A percentile compares a stretch with the other conserved stretches of the same genome.
phyloP scores from a whole-genome alignment of 495 filamentous ascomycete genomes.

The Talaromyces stipitatus region DNA sequence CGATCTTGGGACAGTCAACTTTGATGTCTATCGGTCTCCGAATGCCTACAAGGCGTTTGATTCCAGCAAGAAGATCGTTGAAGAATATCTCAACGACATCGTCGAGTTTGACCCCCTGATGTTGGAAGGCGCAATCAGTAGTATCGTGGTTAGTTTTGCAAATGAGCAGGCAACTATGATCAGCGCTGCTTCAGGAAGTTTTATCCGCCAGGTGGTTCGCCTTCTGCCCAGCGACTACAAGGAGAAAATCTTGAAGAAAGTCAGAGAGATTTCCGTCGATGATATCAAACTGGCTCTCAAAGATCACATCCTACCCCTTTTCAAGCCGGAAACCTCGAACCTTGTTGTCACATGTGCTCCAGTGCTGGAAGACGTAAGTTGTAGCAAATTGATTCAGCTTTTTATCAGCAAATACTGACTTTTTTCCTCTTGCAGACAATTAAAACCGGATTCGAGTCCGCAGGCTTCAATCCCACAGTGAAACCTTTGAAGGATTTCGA shows the following conservation, averaged over 20 bases:
- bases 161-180: conserved; percentile 81
- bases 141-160: conserved; percentile 74
- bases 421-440: conserved; percentile 45
- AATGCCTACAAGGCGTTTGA: conserved; percentile 82
- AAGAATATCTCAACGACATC: conserved; percentile 53
- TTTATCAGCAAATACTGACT: conserved; percentile 3
- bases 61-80: conserved; percentile 66
- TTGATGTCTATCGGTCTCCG: conserved; percentile 81
- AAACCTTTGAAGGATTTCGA: conserved; percentile 74
- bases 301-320: conserved; percentile 69
- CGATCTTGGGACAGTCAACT: conserved; percentile 71
- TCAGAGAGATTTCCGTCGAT: conserved; percentile 66
- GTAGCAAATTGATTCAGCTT: neutral
- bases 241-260: conserved; percentile 63
- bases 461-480: conserved; percentile 71
- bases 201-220: conserved; percentile 70
- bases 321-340: conserved; percentile 68
- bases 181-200: conserved; percentile 71
- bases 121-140: conserved; percentile 84
- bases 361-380: conserved; percentile 71
- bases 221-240: conserved; percentile 74
- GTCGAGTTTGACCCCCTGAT: conserved; percentile 67
- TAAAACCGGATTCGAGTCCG: conserved; percentile 58
- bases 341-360: conserved; percentile 84
- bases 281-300: conserved; percentile 70